A percentile compares a stretch with the other conserved stretches of the same genome.
Conservation (phyloP, 2,329 filamentous ascomycete genomes). For the Xylariomycetidae sp. region DNA sequence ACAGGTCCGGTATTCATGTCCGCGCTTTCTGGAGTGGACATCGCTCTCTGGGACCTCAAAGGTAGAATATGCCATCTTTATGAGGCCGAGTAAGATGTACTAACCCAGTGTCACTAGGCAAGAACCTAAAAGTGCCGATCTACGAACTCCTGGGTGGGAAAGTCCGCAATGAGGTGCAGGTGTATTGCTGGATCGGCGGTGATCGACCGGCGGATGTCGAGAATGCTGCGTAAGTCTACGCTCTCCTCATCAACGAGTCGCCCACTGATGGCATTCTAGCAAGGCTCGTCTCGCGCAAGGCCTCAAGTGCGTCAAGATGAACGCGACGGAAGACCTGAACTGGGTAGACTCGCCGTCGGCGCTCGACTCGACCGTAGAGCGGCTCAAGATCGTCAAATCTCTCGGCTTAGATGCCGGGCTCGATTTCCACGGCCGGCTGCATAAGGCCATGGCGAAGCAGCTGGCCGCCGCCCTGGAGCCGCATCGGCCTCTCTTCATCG, state of each 20-base stretch:
- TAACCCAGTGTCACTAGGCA: too few species aligned
- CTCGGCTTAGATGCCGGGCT: slow-evolving; percentile 69
- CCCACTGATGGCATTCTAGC: slow-evolving; percentile 27
- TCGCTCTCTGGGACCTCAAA: slow-evolving; percentile 77
- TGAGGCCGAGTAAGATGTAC: too few species aligned
- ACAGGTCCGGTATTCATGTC: slow-evolving; percentile 79
- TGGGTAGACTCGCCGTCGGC: slow-evolving; percentile 70
- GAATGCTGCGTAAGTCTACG: slow-evolving; percentile 47
- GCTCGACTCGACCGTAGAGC: slow-evolving; percentile 59
- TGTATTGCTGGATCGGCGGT: slow-evolving; percentile 77
- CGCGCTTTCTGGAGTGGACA: slow-evolving; percentile 71
- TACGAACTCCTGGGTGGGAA: slow-evolving; percentile 73
- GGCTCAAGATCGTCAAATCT: slow-evolving; percentile 63
- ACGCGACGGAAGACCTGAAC: slow-evolving; percentile 69
- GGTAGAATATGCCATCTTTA: too few species aligned
- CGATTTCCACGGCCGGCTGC: slow-evolving; percentile 73
- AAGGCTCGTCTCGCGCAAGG: slow-evolving; percentile 56
- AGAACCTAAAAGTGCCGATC: slow-evolving; percentile 57
- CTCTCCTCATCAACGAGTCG: not conserved
- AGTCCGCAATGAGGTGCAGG: slow-evolving; percentile 62
- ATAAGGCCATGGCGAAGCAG: slow-evolving; percentile 79
- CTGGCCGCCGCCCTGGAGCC: slow-evolving; percentile 64
- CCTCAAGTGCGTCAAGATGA: slow-evolving; percentile 71
- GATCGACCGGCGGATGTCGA: slow-evolving; percentile 66
- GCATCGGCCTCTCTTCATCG: slow-evolving; percentile 68